Evolutionary conservation across 2,329 filamentous ascomycete genomes (phyloP).

Genomic region (Botryotinia calthae): DNA sequence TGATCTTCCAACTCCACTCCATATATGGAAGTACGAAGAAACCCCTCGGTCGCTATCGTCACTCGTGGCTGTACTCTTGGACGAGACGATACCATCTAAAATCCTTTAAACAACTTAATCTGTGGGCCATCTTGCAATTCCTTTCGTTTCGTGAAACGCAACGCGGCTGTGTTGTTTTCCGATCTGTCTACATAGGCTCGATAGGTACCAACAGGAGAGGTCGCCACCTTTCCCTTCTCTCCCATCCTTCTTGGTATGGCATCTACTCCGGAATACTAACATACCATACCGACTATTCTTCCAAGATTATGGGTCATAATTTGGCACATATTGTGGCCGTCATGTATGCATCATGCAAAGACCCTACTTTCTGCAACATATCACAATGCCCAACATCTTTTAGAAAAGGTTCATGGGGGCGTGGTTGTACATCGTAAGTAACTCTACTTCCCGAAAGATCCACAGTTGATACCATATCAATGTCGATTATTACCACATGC

Average conservation of each 20-base stretch:
- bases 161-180: not conserved
- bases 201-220: not conserved
- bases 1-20: not conserved
- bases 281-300: not conserved
- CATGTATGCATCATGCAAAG: not conserved
- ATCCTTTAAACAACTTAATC: not conserved
- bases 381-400: conserved; percentile 1
- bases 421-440: not conserved
- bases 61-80: not conserved
- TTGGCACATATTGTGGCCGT: not conserved
- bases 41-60: not conserved
- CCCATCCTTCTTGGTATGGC: not conserved
- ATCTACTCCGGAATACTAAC: not conserved
- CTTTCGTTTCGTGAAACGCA: conserved; percentile 2
- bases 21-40: not conserved
- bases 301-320: not conserved
- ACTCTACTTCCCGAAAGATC: not conserved
- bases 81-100: not conserved
- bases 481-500: conserved; percentile 5
- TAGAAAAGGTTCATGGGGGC: not conserved
- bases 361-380: conserved; percentile 10
- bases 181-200: not conserved
- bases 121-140: not conserved
- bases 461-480: not conserved
- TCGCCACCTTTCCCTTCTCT: not conserved